phyloP scores from a whole-genome alignment of 345 rosid species.

The Bruguiera sexangula region DNA sequence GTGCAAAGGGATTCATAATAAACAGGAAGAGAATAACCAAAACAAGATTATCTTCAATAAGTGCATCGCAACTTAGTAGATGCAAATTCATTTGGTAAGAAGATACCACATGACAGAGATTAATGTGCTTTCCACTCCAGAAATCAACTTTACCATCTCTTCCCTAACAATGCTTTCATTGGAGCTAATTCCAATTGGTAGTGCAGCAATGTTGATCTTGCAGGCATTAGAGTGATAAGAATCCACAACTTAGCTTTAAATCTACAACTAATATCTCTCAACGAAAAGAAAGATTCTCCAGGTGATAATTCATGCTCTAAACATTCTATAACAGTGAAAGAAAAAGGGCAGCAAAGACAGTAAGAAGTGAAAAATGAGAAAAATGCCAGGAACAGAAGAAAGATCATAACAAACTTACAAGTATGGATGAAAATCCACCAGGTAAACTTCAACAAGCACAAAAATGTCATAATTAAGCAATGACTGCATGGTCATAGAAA shows the following conservation, averaged over 20 bases:
- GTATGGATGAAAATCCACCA: constrained; percentile 69
- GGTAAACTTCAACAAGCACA: constrained; percentile 87
- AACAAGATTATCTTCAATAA: constrained; percentile 71
- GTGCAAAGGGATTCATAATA: constrained; percentile 72
- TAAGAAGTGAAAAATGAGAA: neutral
- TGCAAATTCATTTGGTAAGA: constrained; percentile 31
- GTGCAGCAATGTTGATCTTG: constrained; percentile 41
- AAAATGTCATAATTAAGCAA: constrained; percentile 73
- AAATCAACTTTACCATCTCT: constrained; percentile 59
- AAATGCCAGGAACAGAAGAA: constrained; percentile 3
- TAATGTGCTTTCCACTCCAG: constrained; percentile 71
- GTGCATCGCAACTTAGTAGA: neutral
- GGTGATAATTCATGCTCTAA: neutral
- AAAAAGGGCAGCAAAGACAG: neutral
- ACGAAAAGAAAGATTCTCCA: neutral
- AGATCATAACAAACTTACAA: constrained; percentile 40
- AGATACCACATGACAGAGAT: constrained; percentile 53
- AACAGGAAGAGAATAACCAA: constrained; percentile 72
- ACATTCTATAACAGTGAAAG: neutral
- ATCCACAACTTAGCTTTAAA: constrained; percentile 1
- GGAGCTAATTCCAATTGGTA: constrained; percentile 43
- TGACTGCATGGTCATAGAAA: constrained; percentile 43
- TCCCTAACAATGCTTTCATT: constrained; percentile 42
- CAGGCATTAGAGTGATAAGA: neutral
- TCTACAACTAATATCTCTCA: neutral